phyloP scores from a whole-genome alignment of 2,329 filamentous ascomycete species.

The Xylariales sp. region DNA sequence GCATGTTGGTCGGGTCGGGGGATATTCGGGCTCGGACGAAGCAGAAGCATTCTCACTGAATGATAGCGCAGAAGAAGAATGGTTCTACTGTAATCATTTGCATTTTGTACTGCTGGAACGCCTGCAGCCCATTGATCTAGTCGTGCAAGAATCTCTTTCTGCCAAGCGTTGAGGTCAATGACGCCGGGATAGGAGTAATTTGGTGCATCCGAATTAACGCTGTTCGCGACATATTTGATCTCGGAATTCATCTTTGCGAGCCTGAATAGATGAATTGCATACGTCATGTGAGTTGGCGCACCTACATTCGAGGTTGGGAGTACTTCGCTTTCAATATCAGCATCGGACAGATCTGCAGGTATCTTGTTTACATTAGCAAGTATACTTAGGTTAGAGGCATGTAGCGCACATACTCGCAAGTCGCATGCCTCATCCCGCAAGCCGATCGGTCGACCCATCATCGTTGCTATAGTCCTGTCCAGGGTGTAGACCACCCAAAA shows the following conservation, averaged over 20 bases:
- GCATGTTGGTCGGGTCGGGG: conserved; percentile 57
- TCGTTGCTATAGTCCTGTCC: conserved; percentile 64
- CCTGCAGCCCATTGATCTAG: conserved; percentile 45
- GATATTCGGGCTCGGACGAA: conserved; percentile 64
- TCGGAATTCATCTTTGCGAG: conserved; percentile 64
- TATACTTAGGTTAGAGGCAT: not conserved
- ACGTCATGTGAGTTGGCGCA: conserved; percentile 50
- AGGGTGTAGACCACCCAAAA: conserved; percentile 67
- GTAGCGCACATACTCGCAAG: conserved; percentile 53
- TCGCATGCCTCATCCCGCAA: conserved; percentile 67
- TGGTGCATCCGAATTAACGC: conserved; percentile 60
- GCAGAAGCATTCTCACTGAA: conserved; percentile 59
- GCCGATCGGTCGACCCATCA: conserved; percentile 67
- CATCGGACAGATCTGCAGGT: conserved; percentile 41
- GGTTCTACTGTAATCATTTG: conserved; percentile 43
- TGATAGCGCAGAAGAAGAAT: conserved; percentile 61
- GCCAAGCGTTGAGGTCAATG: conserved; percentile 59
- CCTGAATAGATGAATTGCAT: conserved; percentile 61
- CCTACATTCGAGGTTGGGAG: not conserved
- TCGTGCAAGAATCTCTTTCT: conserved; percentile 54
- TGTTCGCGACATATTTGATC: conserved; percentile 68
- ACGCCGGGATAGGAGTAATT: conserved; percentile 56
- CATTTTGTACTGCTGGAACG: conserved; percentile 41
- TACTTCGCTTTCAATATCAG: conserved; percentile 17
- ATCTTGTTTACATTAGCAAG: conserved; percentile 30